Percentiles rank a stretch among this genome's conserved stretches.
phyloP scores from a whole-genome alignment of 176 grass and related monocot genomes.

The Ampelocalamus luodianensis region DNA sequence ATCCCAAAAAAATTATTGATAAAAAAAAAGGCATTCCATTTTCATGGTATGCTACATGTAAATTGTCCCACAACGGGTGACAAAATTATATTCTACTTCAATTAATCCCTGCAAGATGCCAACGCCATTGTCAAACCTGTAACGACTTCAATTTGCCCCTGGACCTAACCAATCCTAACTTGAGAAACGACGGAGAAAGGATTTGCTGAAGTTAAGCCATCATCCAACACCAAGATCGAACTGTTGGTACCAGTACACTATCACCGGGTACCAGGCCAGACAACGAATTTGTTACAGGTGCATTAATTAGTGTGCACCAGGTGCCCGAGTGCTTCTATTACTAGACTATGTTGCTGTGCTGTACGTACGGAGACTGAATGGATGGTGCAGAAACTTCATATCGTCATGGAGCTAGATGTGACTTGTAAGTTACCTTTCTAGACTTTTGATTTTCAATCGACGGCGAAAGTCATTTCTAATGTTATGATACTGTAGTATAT shows the following conservation, averaged over 20 bases:
- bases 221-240: neutral
- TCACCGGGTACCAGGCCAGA: neutral
- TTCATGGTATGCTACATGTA: neutral
- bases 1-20: neutral
- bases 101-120: neutral
- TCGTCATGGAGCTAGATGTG: neutral
- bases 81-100: neutral
- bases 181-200: neutral
- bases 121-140: conserved; percentile 6
- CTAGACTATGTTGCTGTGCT: neutral
- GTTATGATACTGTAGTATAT: too few relatives aligned
- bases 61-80: neutral
- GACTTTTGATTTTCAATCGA: too few relatives aligned
- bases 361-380: neutral
- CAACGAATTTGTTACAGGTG: conserved; percentile 14
- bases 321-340: neutral
- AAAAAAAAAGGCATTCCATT: neutral
- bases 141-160: conserved; percentile 1
- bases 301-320: neutral
- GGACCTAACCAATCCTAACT: conserved; percentile 26
- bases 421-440: neutral
- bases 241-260: neutral
- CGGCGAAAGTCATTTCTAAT: too few relatives aligned
- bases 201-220: neutral
- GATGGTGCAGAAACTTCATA: neutral